Evolutionary conservation across 192 early-diverging fungal genomes (phyloP).

Genomic region (Chytriomyces confervae): DNA sequence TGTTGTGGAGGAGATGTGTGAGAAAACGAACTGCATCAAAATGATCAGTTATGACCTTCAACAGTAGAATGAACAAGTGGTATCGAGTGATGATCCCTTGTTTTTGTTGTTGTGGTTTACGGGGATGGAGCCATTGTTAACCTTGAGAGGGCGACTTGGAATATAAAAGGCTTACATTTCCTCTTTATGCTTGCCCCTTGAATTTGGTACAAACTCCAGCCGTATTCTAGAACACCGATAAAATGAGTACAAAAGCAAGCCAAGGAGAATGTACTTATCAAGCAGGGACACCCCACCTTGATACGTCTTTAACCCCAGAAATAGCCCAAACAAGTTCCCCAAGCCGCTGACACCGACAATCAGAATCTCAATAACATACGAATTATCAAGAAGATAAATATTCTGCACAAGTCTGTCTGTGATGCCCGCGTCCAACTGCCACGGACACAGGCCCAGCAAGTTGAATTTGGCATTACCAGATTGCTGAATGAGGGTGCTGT

Average conservation of each 20-base stretch:
- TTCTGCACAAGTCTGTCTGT: background rate
- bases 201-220: slow-evolving; percentile 32
- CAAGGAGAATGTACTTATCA: too few species aligned
- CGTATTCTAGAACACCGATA: slow-evolving; percentile 14
- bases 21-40: background rate
- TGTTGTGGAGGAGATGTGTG: background rate
- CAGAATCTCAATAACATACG: slow-evolving; percentile 7
- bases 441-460: slow-evolving; percentile 15
- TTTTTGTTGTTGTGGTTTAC: background rate
- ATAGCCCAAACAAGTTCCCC: slow-evolving; percentile 15
- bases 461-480: background rate
- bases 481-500: background rate
- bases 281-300: slow-evolving; percentile 1
- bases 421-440: background rate
- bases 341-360: slow-evolving; percentile 20
- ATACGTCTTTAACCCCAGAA: slow-evolving; percentile 29
- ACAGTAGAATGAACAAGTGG: slow-evolving; percentile 28
- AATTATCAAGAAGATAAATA: background rate
- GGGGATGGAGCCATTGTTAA: background rate
- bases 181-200: slow-evolving; percentile 31
- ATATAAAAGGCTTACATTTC: slow-evolving; percentile 11
- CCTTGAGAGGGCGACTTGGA: background rate
- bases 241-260: background rate
- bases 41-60: slow-evolving; percentile 20
- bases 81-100: slow-evolving; percentile 34